Evolutionary conservation across 305 asterid genomes (phyloP), one percentile per base, ranked within the genome.

Genomic region (Withania somnifera): DNA sequence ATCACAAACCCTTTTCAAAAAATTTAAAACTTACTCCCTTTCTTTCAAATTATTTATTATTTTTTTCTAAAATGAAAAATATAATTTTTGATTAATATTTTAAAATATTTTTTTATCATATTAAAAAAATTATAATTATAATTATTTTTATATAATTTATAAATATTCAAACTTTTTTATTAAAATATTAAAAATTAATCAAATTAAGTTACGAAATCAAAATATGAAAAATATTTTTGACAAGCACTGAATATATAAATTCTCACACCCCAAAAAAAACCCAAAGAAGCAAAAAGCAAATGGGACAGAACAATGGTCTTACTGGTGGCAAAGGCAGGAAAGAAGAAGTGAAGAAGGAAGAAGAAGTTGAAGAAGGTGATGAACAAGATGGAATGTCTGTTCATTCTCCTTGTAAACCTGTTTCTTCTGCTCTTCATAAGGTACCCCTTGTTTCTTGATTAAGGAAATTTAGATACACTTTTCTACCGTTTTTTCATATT

Each of bases 301-400:
- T 84, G 89, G 87, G 82, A 81, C 85, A 78, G 40, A 83, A 84
- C 17, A 82, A 79, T 40, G 86, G 82, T n/a, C n/a, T n/a, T 13
- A 50, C 71, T 56, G 78, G 83, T 42, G 81, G 81, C 24, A 84
- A 82, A 79, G 67, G 83, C 5, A 82, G 82, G 40, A 76, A 79
- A 34, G 73, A 51, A 80, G 82, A 79, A 38, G 78, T 24, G 58
- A 47, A 63, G 58, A 90, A 84, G 50, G 90, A 81, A 51, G 85
- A 85, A 7, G 86, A 88, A 42, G 91, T 77, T 0, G 85, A 78
- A n/a, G 81, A 80, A 11, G 89, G 84, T 0, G 79, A 77, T 6
- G 90, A 94, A 86, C 98, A 93, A 82, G 99, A 96, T 80, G 98
- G 96, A 57, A 82, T 94, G 76, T 94, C 99, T n/a, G 98, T 95